Evolutionary conservation across 1,284 basidiomycete species (phyloP).

Genomic region (Sporisorium reilianum): DNA sequence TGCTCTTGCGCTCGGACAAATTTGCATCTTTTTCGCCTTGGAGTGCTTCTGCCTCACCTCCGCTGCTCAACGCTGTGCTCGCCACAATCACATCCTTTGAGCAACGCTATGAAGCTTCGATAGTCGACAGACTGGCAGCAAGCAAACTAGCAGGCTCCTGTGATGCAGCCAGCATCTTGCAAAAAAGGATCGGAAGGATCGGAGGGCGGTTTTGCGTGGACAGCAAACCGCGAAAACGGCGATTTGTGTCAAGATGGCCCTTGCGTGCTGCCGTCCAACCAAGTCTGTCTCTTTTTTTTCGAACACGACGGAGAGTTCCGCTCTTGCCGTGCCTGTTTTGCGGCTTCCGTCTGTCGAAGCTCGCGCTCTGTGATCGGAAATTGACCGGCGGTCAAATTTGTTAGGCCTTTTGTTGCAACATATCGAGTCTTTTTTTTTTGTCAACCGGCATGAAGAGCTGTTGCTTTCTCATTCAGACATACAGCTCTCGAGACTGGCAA

Average conservation of each 20-base stretch:
- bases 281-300: background rate
- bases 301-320: conserved; percentile 18
- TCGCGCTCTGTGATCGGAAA: background rate
- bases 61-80: no score
- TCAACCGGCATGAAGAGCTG: background rate
- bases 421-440: no score
- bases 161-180: no score
- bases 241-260: background rate
- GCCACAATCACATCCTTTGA: background rate
- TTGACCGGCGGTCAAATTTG: background rate
- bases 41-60: no score
- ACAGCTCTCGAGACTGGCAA: background rate
- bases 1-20: background rate
- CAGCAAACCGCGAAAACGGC: background rate
- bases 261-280: conserved; percentile 1
- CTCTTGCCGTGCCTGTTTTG: background rate
- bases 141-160: no score
- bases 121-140: no score
- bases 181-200: background rate
- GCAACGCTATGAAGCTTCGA: no score
- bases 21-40: background rate
- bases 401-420: background rate
- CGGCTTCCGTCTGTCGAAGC: background rate
- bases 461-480: background rate
- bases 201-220: background rate